phyloP scores from a whole-genome alignment of 768 basidiomycete genomes.

The Tulasnella sp. region DNA sequence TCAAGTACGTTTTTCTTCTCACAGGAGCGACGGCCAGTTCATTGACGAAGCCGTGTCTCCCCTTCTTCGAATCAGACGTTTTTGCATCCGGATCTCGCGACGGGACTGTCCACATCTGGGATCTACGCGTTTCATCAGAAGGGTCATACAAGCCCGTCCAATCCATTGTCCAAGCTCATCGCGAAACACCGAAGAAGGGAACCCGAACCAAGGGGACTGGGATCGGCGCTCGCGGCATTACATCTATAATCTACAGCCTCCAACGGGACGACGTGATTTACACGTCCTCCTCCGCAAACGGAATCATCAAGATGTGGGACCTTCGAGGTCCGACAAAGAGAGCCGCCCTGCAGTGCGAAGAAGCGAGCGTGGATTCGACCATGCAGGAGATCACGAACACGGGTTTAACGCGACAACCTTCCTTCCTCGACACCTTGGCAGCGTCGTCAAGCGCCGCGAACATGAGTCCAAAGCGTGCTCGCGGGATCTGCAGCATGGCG shows the following conservation, averaged over 20 bases:
- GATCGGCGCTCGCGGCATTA: constrained; percentile 16
- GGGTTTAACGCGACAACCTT: constrained; percentile 11
- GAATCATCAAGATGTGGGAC: constrained; percentile 31
- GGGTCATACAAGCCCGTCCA: constrained; percentile 11
- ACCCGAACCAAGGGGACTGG: background rate
- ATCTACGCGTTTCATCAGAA: constrained; percentile 25
- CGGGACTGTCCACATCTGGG: constrained; percentile 34
- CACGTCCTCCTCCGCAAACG: constrained; percentile 25
- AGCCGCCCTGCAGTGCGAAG: background rate
- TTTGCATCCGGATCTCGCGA: constrained; percentile 31
- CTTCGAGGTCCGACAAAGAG: constrained; percentile 6
- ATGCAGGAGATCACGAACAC: background rate
- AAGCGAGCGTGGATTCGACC: constrained; percentile 12
- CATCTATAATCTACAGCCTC: constrained; percentile 19
- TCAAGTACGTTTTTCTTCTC: constrained; percentile 16
- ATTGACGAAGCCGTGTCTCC: background rate
- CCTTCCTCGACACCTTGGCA: background rate
- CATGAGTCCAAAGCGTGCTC: constrained; percentile 16
- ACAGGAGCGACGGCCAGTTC: background rate
- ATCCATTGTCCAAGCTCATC: constrained; percentile 28
- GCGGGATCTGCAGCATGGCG: constrained; percentile 22
- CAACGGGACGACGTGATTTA: constrained; percentile 18
- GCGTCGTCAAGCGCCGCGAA: background rate
- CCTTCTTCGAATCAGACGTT: background rate
- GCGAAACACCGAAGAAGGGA: constrained; percentile 12